Percentiles rank a stretch among this genome's conserved stretches.
Conservation (phyloP, 1,139 yeast species). For the Nakaseomyces kungkrabaensis region DNA sequence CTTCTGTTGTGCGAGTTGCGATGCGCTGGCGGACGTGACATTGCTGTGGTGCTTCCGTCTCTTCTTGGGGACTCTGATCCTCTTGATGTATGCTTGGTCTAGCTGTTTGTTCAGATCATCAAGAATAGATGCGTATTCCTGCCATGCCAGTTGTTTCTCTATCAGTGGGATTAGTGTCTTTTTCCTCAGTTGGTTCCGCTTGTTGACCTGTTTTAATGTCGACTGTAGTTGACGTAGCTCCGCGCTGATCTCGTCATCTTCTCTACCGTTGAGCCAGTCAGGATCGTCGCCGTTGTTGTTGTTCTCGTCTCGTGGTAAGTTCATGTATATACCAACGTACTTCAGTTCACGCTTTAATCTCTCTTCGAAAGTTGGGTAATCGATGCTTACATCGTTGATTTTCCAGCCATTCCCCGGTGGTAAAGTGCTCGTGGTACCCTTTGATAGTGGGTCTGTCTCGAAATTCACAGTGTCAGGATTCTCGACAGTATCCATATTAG, state of each 20-base stretch:
- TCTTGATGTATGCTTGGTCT: slow-evolving; percentile 83
- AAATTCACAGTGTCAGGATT: slow-evolving; percentile 5
- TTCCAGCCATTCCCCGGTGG: slow-evolving; percentile 42
- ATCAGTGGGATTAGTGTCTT: slow-evolving; percentile 57
- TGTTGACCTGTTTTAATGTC: slow-evolving; percentile 52
- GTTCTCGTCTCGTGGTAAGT: slow-evolving; percentile 34
- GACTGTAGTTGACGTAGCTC: slow-evolving; percentile 69
- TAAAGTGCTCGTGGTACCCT: slow-evolving; percentile 31
- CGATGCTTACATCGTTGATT: slow-evolving; percentile 41
- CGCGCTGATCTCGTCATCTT: slow-evolving; percentile 89
- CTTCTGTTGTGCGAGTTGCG: slow-evolving; percentile 35
- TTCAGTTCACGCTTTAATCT: slow-evolving; percentile 77
- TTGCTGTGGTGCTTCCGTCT: slow-evolving; percentile 48
- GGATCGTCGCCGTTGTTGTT: slow-evolving; percentile 28
- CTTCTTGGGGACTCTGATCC: slow-evolving; percentile 74
- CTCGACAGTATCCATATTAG: slow-evolving; percentile 10
- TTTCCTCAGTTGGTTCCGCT: slow-evolving; percentile 59
- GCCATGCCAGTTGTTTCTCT: slow-evolving; percentile 92
- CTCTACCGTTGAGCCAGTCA: slow-evolving; percentile 67
- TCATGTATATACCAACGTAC: slow-evolving; percentile 84
- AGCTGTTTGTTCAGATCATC: slow-evolving; percentile 95
- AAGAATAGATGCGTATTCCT: slow-evolving; percentile 78
- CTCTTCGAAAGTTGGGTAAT: slow-evolving; percentile 77
- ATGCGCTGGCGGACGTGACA: slow-evolving; percentile 15
- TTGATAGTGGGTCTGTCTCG: slow-evolving; percentile 5